phyloP scores from a whole-genome alignment of 495 filamentous ascomycete genomes.

The Talaromyces stipitatus region DNA sequence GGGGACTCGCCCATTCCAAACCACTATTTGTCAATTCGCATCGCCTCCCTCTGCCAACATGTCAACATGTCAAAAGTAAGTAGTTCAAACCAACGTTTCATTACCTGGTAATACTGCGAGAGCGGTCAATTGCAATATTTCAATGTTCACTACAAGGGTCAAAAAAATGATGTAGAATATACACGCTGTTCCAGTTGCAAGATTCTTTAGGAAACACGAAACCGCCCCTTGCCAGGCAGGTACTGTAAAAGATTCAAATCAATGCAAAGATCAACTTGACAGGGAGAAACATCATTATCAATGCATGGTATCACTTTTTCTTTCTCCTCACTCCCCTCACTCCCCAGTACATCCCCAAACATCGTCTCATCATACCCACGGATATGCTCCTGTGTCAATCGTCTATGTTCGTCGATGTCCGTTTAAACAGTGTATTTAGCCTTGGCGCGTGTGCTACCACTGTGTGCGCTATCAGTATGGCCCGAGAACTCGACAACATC shows the following conservation, averaged over 20 bases:
- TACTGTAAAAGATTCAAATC: neutral
- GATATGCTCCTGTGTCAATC: neutral
- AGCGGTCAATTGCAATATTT: neutral
- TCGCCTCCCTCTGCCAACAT: no score
- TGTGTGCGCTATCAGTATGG: constrained; percentile 87
- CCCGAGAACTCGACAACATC: constrained; percentile 91
- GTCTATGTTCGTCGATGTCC: neutral
- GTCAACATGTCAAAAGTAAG: no score
- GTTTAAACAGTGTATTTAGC: constrained; percentile 79
- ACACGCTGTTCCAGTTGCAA: constrained; percentile 5
- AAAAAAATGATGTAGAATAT: constrained; percentile 7
- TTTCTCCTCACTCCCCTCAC: neutral
- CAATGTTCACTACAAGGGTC: constrained; percentile 1
- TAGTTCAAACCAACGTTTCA: no score
- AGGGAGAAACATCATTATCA: constrained; percentile 5
- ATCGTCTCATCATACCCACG: neutral
- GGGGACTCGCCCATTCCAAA: no score
- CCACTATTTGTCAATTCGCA: no score
- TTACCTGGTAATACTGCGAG: no score
- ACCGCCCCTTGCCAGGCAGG: constrained; percentile 1
- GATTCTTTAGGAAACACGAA: neutral
- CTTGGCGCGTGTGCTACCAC: constrained; percentile 88
- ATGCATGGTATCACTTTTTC: constrained; percentile 8
- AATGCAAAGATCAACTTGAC: constrained; percentile 2
- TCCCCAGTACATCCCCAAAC: neutral